These are phyloP conservation scores for Pharus latifolius DNA, from an alignment of 176 grass and related monocot genomes.

Conservation along the genomic window DNA sequence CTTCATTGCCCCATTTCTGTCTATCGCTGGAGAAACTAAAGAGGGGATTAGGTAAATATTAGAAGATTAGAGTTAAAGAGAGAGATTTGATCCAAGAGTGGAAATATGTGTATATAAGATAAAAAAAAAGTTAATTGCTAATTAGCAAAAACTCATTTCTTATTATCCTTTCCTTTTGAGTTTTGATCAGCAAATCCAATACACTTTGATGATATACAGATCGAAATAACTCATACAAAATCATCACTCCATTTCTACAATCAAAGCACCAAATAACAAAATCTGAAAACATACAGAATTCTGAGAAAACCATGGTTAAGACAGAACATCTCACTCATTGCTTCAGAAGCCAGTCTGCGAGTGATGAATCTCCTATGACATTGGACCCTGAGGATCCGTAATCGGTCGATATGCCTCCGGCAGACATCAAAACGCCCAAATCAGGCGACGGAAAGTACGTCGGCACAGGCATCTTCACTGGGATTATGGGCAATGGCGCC, in stretches of 20 bases:
- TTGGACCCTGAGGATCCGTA: conserved; percentile 4
- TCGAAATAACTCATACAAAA: not conserved
- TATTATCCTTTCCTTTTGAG: not conserved
- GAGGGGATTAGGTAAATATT: no score
- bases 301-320: not conserved
- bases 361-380: not conserved
- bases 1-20: no score
- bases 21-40: no score
- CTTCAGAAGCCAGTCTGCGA: conserved; percentile 4
- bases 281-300: not conserved
- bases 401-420: not conserved
- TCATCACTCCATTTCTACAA: not conserved
- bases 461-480: conserved; percentile 48
- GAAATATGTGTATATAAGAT: no score
- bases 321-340: not conserved
- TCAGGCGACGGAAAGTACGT: conserved; percentile 44
- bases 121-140: no score
- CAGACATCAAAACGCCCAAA: not conserved
- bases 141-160: not conserved
- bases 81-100: no score
- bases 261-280: not conserved
- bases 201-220: not conserved
- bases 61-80: no score
- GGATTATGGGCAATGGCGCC: conserved; percentile 49
- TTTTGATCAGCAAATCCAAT: not conserved